Evolutionary conservation across 352 stramenopile genomes (phyloP).

Genomic region (Elongisporangium prolatum): DNA sequence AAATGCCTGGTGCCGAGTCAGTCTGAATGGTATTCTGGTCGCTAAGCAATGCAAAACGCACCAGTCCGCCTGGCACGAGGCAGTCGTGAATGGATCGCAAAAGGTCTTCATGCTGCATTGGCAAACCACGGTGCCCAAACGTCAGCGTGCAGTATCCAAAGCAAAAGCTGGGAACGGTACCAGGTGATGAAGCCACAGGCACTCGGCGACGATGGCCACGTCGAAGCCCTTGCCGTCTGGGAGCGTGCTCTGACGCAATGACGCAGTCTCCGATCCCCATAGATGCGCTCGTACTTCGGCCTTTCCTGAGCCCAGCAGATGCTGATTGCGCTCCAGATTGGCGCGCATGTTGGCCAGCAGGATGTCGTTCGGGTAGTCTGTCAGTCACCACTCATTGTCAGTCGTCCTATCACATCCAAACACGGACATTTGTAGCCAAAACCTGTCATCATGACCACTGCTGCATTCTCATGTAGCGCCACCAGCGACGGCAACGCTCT

Average conservation of each 20-base stretch:
- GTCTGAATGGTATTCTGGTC: slow-evolving; percentile 2
- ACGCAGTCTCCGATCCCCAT: slow-evolving; percentile 24
- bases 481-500: slow-evolving; percentile 46
- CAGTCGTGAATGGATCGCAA: slow-evolving; percentile 37
- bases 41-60: slow-evolving; percentile 6
- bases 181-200: slow-evolving; percentile 45
- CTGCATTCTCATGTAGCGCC: slow-evolving; percentile 33
- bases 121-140: neutral
- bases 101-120: slow-evolving; percentile 40
- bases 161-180: slow-evolving; percentile 6
- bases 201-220: slow-evolving; percentile 44
- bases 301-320: slow-evolving; percentile 20
- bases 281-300: slow-evolving; percentile 31
- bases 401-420: neutral
- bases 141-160: no score
- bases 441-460: slow-evolving; percentile 41
- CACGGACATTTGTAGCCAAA: neutral
- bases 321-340: slow-evolving; percentile 36
- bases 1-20: slow-evolving; percentile 16
- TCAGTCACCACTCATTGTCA: neutral
- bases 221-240: slow-evolving; percentile 17
- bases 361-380: slow-evolving; percentile 46
- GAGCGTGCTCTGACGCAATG: slow-evolving; percentile 15
- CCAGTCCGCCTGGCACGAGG: slow-evolving; percentile 21
- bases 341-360: slow-evolving; percentile 36